Conservation (phyloP, 352 stramenopile species). For the Phytopythium litorale region DNA sequence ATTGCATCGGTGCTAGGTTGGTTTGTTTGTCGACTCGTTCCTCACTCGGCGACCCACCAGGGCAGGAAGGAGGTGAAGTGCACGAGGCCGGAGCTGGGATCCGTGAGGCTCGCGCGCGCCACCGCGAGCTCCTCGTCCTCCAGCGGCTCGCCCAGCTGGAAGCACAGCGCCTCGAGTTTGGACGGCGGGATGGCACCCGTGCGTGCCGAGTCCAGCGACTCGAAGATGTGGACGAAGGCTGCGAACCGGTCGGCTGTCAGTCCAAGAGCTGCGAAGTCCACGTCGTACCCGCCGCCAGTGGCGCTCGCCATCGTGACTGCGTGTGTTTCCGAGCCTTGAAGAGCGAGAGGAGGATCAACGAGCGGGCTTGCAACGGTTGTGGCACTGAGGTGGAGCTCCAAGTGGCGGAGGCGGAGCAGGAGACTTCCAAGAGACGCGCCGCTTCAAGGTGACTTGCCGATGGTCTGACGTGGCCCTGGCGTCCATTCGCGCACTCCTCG, state of each 20-base stretch:
- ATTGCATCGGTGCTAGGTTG: too few relatives aligned
- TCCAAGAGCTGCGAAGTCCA: constrained; percentile 46
- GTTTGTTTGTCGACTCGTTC: neutral
- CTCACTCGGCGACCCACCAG: constrained; percentile 59
- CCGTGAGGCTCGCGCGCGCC: constrained; percentile 39
- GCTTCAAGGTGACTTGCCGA: too few relatives aligned
- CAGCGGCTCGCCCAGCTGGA: constrained; percentile 50
- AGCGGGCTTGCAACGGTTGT: too few relatives aligned
- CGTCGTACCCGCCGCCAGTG: constrained; percentile 20
- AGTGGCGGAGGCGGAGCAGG: too few relatives aligned
- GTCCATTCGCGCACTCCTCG: too few relatives aligned
- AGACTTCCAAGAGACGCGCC: too few relatives aligned
- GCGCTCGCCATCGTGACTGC: neutral
- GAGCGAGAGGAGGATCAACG: neutral
- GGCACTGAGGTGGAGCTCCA: too few relatives aligned
- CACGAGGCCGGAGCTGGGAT: constrained; percentile 51
- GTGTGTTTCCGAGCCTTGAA: neutral
- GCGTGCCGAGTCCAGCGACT: constrained; percentile 40
- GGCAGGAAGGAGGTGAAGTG: constrained; percentile 58
- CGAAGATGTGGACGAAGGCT: constrained; percentile 57
- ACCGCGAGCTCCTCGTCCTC: constrained; percentile 54
- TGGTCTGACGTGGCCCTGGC: too few relatives aligned
- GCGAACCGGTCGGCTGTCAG: constrained; percentile 48
- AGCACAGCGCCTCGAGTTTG: constrained; percentile 57
- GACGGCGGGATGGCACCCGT: constrained; percentile 46